Conservation (phyloP, 2,329 filamentous ascomycete genomes). For the Fusarium sp. region DNA sequence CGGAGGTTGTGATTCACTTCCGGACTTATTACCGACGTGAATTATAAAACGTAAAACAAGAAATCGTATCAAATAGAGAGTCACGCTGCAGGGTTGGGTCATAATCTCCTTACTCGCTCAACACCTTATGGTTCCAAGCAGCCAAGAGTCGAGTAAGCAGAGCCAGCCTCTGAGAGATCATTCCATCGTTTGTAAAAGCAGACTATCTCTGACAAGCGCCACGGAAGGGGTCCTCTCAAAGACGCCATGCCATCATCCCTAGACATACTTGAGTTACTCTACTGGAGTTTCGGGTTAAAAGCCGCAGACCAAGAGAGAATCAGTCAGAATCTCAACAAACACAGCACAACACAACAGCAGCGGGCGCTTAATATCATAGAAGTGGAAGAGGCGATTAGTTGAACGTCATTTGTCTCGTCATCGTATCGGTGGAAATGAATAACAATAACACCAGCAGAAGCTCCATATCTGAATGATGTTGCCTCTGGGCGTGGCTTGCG, state of each 20-base stretch:
- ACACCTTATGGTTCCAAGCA: slow-evolving; percentile 22
- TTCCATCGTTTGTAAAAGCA: slow-evolving; percentile 17
- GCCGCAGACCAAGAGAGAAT: slow-evolving; percentile 23
- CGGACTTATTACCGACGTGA: slow-evolving; percentile 19
- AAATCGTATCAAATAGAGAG: slow-evolving; percentile 20
- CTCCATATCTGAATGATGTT: slow-evolving; percentile 28
- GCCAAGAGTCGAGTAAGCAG: slow-evolving; percentile 33
- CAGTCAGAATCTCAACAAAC: slow-evolving; percentile 11
- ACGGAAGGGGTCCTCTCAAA: slow-evolving; percentile 16
- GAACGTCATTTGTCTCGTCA: slow-evolving; percentile 32
- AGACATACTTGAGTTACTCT: neutral
- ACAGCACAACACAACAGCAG: neutral
- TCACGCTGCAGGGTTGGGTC: slow-evolving; percentile 27
- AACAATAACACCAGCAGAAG: slow-evolving; percentile 20
- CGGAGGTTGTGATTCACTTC: slow-evolving; percentile 24
- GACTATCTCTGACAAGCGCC: slow-evolving; percentile 21
- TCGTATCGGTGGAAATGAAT: slow-evolving; percentile 18
- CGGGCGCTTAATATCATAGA: slow-evolving; percentile 28
- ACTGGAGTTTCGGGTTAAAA: slow-evolving; percentile 25
- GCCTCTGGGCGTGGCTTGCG: slow-evolving; percentile 21
- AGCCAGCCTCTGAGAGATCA: slow-evolving; percentile 34
- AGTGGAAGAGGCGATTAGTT: slow-evolving; percentile 22
- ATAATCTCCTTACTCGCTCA: slow-evolving; percentile 12
- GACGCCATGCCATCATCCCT: slow-evolving; percentile 32
- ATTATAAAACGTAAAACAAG: slow-evolving; percentile 25